These are phyloP conservation scores for Nothopassalora personata DNA, from an alignment of 2,329 filamentous ascomycete species.

Conservation along the genomic window DNA sequence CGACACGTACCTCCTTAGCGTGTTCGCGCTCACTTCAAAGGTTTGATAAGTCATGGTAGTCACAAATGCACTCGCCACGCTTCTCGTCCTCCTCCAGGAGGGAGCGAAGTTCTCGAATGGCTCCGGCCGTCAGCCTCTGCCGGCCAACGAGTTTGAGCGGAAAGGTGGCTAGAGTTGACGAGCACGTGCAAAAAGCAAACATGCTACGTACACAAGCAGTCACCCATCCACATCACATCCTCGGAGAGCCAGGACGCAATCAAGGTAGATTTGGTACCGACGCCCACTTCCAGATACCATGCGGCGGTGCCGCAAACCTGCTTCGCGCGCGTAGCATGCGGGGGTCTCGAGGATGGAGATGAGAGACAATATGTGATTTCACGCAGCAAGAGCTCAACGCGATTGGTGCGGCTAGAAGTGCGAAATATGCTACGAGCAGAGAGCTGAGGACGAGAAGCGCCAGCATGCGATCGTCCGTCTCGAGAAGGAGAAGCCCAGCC, in stretches of 20 bases:
- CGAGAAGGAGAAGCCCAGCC: too few relatives aligned
- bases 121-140: slow-evolving; percentile 37
- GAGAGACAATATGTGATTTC: too few relatives aligned
- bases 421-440: too few relatives aligned
- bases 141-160: slow-evolving; percentile 40
- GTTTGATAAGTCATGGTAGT: slow-evolving; percentile 2
- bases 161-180: slow-evolving; percentile 38
- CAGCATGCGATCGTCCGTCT: too few relatives aligned
- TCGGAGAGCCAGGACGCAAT: neutral
- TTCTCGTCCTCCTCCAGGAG: neutral
- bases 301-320: neutral
- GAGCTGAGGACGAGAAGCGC: too few relatives aligned
- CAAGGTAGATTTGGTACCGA: neutral
- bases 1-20: neutral
- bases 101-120: slow-evolving; percentile 11
- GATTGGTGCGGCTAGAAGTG: too few relatives aligned
- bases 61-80: slow-evolving; percentile 1
- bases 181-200: neutral
- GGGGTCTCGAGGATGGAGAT: too few relatives aligned
- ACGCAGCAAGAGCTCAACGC: too few relatives aligned
- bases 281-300: neutral
- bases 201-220: neutral
- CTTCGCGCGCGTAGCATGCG: too few relatives aligned
- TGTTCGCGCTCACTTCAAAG: neutral
- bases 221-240: neutral